Conservation (phyloP, 1,139 yeast species). For the Protomyces macrosporus region DNA sequence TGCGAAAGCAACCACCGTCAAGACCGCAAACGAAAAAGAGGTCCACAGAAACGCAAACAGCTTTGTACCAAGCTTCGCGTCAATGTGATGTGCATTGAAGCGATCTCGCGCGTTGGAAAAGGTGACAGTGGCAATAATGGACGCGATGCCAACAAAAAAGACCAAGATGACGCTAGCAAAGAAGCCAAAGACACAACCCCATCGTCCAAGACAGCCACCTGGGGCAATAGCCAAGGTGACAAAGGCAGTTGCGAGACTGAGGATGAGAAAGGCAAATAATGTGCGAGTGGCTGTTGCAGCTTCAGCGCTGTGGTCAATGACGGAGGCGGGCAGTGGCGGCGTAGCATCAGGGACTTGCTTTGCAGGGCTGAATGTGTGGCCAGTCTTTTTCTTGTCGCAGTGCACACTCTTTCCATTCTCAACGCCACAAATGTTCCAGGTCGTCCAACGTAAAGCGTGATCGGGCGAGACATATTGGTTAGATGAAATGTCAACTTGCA, state of each 20-base stretch:
- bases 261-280: neutral
- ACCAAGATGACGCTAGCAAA: neutral
- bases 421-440: neutral
- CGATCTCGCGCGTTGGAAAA: neutral
- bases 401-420: neutral
- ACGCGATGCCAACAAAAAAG: neutral
- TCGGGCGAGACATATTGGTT: neutral
- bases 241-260: neutral
- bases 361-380: neutral
- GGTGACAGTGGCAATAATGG: neutral
- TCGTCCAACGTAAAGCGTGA: neutral
- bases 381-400: neutral
- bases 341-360: neutral
- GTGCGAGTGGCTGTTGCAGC: neutral
- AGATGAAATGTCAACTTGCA: neutral
- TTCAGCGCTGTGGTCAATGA: neutral
- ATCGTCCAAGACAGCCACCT: neutral
- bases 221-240: neutral
- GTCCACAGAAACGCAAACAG: neutral
- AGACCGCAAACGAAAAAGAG: neutral
- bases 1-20: neutral
- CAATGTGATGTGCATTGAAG: neutral
- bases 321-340: neutral
- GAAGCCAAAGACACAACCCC: neutral
- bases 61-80: neutral